Evolutionary conservation across 2,329 filamentous ascomycete genomes (phyloP).

Genomic region (Colletotrichum agaves): DNA sequence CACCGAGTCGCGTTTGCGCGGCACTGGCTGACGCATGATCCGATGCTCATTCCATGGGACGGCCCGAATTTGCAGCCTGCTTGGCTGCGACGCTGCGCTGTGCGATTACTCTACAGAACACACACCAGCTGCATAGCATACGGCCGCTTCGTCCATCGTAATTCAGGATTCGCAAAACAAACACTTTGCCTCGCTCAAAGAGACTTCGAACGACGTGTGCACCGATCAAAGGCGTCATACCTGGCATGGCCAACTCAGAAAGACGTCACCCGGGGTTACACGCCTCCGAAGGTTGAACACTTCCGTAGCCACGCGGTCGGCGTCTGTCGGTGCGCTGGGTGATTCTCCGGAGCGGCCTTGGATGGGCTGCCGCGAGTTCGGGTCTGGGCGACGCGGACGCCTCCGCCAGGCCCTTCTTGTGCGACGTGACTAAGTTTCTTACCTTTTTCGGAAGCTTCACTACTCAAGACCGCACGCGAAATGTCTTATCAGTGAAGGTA

Average conservation of each 20-base stretch:
- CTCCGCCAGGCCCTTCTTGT: conserved; percentile 16
- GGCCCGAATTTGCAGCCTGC: conserved; percentile 25
- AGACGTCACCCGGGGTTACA: conserved; percentile 18
- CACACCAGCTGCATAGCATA: conserved; percentile 6
- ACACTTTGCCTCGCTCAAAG: conserved; percentile 9
- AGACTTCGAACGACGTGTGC: conserved; percentile 5
- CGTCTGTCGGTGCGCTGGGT: background rate
- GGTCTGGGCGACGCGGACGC: conserved; percentile 26
- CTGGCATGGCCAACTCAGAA: background rate
- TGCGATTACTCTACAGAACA: background rate
- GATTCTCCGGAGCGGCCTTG: background rate
- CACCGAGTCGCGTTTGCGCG: conserved; percentile 4
- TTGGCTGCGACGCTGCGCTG: conserved; percentile 1
- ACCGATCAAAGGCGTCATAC: conserved; percentile 23
- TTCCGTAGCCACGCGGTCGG: background rate
- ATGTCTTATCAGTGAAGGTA: conserved; percentile 1
- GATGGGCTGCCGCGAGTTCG: conserved; percentile 29
- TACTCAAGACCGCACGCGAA: conserved; percentile 1
- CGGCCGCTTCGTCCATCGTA: conserved; percentile 19
- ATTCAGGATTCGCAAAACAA: conserved; percentile 22
- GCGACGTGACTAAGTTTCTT: conserved; percentile 7
- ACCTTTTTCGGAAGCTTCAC: conserved; percentile 10
- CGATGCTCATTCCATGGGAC: conserved; percentile 32
- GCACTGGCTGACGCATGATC: conserved; percentile 9
- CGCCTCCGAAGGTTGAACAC: conserved; percentile 9